Percentiles rank a stretch among this genome's conserved stretches.
These are phyloP conservation scores for Cutaneotrichosporon cutaneum DNA, from an alignment of 1,284 basidiomycete genomes.

Conservation along the genomic window DNA sequence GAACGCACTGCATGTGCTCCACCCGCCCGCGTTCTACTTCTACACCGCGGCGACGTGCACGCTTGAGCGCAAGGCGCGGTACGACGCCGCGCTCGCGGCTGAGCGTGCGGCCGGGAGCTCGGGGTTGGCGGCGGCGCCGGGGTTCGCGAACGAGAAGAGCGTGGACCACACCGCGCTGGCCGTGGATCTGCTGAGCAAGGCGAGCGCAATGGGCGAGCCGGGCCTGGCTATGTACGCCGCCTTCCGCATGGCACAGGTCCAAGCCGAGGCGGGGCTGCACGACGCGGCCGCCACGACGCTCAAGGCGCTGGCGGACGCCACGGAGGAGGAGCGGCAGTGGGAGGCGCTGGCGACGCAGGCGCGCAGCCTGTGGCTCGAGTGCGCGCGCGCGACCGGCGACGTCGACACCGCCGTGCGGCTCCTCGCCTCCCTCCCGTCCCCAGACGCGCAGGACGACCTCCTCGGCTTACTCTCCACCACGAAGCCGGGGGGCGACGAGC, in stretches of 20 bases:
- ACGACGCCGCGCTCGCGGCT: conserved; percentile 61
- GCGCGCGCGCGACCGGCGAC: conserved; percentile 70
- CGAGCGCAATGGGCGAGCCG: conserved; percentile 84
- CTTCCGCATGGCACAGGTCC: conserved; percentile 80
- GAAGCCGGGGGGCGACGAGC: conserved; percentile 60
- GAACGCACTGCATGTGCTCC: conserved; percentile 60
- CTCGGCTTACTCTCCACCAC: conserved; percentile 70
- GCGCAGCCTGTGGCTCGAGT: conserved; percentile 50
- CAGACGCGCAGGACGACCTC: conserved; percentile 57
- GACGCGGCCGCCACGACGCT: conserved; percentile 84
- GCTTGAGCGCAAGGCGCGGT: conserved; percentile 68
- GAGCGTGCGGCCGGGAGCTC: conserved; percentile 52
- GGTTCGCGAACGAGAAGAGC: conserved; percentile 78
- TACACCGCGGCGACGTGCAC: conserved; percentile 82
- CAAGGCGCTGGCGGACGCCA: conserved; percentile 57
- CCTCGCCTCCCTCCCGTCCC: conserved; percentile 62
- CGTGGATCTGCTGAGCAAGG: conserved; percentile 83
- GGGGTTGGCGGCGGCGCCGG: conserved; percentile 48
- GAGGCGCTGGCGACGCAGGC: background rate
- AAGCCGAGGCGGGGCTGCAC: conserved; percentile 61
- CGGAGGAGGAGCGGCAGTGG: background rate
- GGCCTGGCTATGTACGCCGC: conserved; percentile 77
- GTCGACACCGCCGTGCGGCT: conserved; percentile 70
- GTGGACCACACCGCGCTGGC: conserved; percentile 78
- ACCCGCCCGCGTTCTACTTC: conserved; percentile 88